phyloP scores from a whole-genome alignment of 2,329 filamentous ascomycete genomes.

The Diaporthe eres region DNA sequence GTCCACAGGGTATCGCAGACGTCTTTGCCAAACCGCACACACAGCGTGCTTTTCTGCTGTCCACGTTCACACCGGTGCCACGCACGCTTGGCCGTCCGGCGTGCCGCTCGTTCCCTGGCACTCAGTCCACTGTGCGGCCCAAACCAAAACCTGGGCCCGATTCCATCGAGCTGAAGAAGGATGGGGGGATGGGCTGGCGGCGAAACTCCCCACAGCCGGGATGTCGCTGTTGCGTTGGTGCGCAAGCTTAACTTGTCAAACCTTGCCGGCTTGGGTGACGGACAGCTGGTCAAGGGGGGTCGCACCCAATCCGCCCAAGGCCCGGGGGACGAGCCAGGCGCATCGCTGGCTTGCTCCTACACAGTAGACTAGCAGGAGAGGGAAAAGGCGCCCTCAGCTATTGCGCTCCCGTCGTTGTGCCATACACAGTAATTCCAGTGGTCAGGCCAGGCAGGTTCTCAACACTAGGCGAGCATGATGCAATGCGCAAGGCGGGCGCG shows the following conservation, averaged over 20 bases:
- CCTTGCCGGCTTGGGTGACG: constrained; percentile 32
- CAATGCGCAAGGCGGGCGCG: constrained; percentile 34
- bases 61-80: constrained; percentile 27
- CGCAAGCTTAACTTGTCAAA: constrained; percentile 38
- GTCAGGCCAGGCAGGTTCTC: constrained; percentile 17
- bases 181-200: constrained; percentile 32
- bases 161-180: constrained; percentile 32
- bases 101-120: background rate
- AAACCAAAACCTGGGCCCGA: constrained; percentile 21
- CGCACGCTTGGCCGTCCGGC: constrained; percentile 16
- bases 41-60: constrained; percentile 28
- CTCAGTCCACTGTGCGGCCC: constrained; percentile 24
- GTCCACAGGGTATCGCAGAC: background rate
- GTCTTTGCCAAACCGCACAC: background rate
- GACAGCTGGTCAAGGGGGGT: constrained; percentile 26
- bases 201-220: constrained; percentile 32
- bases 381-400: constrained; percentile 6
- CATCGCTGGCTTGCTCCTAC: constrained; percentile 12
- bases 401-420: constrained; percentile 11
- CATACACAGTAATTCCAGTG: background rate
- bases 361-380: background rate
- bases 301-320: constrained; percentile 7
- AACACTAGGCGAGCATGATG: background rate
- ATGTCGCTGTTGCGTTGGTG: constrained; percentile 37
- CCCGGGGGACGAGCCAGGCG: constrained; percentile 9